Evolutionary conservation across 805 yeast genomes (phyloP), one percentile per base, ranked within the genome.

Genomic region (Ogataea naganishii): DNA sequence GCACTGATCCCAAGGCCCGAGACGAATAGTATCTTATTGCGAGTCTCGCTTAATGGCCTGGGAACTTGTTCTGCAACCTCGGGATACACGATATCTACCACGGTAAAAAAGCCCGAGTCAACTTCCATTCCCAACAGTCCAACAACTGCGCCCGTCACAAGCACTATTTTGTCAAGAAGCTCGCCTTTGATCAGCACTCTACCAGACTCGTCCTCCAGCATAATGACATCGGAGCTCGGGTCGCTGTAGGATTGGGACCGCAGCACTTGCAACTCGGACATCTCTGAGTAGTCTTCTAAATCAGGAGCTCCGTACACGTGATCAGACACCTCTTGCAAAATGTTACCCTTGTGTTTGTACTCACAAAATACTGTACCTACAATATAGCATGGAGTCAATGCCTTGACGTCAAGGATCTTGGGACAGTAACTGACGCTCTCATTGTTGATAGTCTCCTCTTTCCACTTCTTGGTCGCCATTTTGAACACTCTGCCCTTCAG

Each of bases 191-290:
- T 56, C 19, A 74, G 51, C 6, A 94, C 78, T 29, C 98, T 64
- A 3, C 98, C 98, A 32, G 86, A 75, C 46, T 86, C 96, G 55
- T 92, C 98, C 52, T 92, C 97, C 20, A 92, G 51, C 78, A 77
- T 74, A 17, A 82, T 47, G 39, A 66, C 70, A 46, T 78, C 83
- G 11, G 70, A 51, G 18, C 58, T 66, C 0, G 74, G 69, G 40
- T 73, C 80, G 7, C 66, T 58, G 36, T 79, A 80, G 18, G 73
- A 52, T 6, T 59, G 44, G 30, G 53, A 33, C 49, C 64, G 47
- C 32, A 51, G 34, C 27, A 47, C 38, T 20, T 52, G 50, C 12
- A 51, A 33, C 14, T 43, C 37, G 28, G 37, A 35, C 20, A 29
- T 15, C 9, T 31, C 26, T 2, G 30, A 26, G 4, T 23, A 11